Evolutionary conservation across 257 asterid species (phyloP), one percentile per base, ranked within the genome.

Genomic region (Salvia rosmarinus): DNA sequence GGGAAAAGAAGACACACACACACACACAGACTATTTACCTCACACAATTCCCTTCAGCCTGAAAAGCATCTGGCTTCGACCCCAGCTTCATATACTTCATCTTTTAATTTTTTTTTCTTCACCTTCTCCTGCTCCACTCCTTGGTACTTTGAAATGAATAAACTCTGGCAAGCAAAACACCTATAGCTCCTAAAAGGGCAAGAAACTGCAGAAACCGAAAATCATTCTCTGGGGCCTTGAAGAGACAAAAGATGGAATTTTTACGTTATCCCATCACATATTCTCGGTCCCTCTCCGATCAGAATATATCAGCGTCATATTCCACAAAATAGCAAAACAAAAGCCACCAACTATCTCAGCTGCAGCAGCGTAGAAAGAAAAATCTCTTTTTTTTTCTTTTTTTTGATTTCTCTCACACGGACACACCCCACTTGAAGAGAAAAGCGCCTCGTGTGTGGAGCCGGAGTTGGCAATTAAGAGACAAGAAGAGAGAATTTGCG

Each of bases 61-160:
- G 95, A 72, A 93, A 93, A 75, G 91, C 87, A 85, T 93, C 96
- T 42, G 97, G 94, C 85, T 88, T 93, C 40, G 98, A 93, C 7
- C 97, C 98, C 88, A 93, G 71, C 87, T 92, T 92, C 98, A 92
- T 92, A 75, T 79, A 90, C 93, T 90, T 90, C 98, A 92, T 92
- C 49, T 73, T 82, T 68, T 42, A 56, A 64, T 25, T 25, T 59
- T 70, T 37, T 78, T 64, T 43, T 64, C 68, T 61, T 71, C 46
- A 13, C 20, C 51, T 28, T 30, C 42, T 37, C 59, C 72, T 40
- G 61, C 70, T 58, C 20, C 62, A 69, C 79, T 40, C 71, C 58
- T 39, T 43, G 61, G 75, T 46, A 68, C 79, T 65, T 77, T 46
- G 43, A 25, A 57, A 74, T 44, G 30, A 75, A 39, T 6, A 57